A percentile compares a stretch with the other conserved stretches of the same genome.
Conservation (phyloP, 1,284 basidiomycete genomes). For the Boletus hoseneyae region DNA sequence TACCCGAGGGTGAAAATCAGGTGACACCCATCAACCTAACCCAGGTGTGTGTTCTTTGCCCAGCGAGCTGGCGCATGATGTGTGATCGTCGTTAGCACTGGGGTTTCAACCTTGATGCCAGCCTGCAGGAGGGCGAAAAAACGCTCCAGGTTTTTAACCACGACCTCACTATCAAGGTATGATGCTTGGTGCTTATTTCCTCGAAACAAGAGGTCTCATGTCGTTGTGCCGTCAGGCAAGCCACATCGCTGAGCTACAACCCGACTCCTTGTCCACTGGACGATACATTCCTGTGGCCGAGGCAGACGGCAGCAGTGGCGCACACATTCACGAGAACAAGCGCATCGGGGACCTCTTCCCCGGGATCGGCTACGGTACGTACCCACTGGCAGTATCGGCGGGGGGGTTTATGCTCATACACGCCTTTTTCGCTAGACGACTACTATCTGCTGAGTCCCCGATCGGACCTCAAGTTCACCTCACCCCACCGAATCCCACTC, state of each 20-base stretch:
- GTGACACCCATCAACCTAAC: conserved; percentile 74
- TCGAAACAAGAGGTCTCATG: background rate
- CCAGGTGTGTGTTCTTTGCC: conserved; percentile 42
- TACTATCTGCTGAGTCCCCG: conserved; percentile 55
- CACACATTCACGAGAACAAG: conserved; percentile 49
- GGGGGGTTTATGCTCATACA: too few relatives aligned
- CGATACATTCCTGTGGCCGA: conserved; percentile 45
- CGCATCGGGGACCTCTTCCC: conserved; percentile 57
- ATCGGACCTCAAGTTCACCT: conserved; percentile 38
- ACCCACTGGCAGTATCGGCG: background rate
- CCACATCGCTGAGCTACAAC: conserved; percentile 51
- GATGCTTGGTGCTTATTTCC: background rate
- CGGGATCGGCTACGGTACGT: conserved; percentile 54
- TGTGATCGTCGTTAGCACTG: conserved; percentile 52
- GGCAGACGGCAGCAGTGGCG: conserved; percentile 35
- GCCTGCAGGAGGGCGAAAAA: conserved; percentile 44
- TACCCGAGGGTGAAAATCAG: conserved; percentile 24
- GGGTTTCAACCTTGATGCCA: conserved; percentile 78
- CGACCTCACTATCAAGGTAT: conserved; percentile 56
- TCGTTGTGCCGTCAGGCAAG: conserved; percentile 41
- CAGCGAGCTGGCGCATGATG: background rate
- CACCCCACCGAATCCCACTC: conserved; percentile 36
- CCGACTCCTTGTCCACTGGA: conserved; percentile 51
- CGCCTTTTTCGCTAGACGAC: conserved; percentile 54
- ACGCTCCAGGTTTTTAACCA: conserved; percentile 54